These are phyloP conservation scores for Gentiana macrophylla DNA, from an alignment of 257 asterid species.

Conservation along the genomic window DNA sequence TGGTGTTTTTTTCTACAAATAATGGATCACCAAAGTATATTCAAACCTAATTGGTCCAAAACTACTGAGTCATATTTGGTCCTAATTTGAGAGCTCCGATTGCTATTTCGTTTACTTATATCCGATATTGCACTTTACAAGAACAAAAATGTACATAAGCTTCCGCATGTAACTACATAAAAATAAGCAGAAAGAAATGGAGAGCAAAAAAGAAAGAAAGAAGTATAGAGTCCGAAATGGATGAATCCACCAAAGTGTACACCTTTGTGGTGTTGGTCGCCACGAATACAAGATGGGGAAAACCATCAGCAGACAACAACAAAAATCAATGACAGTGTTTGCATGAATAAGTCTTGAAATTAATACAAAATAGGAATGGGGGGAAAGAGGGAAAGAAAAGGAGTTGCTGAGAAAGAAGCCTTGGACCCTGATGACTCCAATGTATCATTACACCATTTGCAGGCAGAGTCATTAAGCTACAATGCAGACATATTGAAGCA, in stretches of 20 bases:
- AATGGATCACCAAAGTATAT: too few relatives aligned
- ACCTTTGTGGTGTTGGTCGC: not conserved
- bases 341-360: constrained; percentile 1
- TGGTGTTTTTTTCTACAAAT: too few relatives aligned
- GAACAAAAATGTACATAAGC: too few relatives aligned
- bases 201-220: too few relatives aligned
- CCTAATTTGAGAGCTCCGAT: too few relatives aligned
- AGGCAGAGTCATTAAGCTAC: not conserved
- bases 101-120: too few relatives aligned
- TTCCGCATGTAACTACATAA: too few relatives aligned
- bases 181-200: too few relatives aligned
- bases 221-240: not conserved
- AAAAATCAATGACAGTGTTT: not conserved
- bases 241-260: not conserved
- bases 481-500: constrained; percentile 8
- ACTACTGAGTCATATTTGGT: too few relatives aligned
- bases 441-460: not conserved
- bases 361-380: not conserved
- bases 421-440: constrained; percentile 2
- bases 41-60: too few relatives aligned
- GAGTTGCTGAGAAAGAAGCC: not conserved
- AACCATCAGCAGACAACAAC: not conserved
- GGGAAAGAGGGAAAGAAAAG: not conserved
- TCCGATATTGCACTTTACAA: too few relatives aligned
- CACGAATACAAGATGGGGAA: not conserved